Percentiles rank a stretch among this genome's conserved stretches.
These are phyloP conservation scores for Epichloe typhina DNA, from an alignment of 2,329 filamentous ascomycete genomes.

Conservation along the genomic window DNA sequence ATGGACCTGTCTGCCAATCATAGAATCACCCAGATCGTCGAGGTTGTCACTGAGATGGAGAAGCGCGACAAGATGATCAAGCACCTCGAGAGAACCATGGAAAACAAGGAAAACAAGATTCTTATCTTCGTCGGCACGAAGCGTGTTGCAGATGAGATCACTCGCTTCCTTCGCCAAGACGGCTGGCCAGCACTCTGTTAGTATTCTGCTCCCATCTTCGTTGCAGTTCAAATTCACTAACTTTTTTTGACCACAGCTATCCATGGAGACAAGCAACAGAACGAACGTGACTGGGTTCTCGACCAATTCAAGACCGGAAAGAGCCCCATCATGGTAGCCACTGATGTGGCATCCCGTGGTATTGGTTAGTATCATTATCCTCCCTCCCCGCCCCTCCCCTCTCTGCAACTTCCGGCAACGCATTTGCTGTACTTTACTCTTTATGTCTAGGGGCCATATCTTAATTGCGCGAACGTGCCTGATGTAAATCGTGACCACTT, in stretches of 20 bases:
- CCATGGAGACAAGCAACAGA: conserved; percentile 98
- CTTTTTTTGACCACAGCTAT: conserved; percentile 52
- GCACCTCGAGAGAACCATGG: conserved; percentile 96
- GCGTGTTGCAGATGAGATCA: conserved; percentile 95
- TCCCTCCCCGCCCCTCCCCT: conserved; percentile 31
- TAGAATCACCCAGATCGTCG: conserved; percentile 93
- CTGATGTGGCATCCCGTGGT: conserved; percentile 98
- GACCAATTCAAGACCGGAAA: conserved; percentile 99
- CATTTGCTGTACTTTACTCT: conserved; percentile 74
- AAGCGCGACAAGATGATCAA: conserved; percentile 97
- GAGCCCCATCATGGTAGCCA: conserved; percentile 99
- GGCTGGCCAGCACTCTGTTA: conserved; percentile 94
- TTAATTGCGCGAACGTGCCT: conserved; percentile 85
- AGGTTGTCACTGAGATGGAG: conserved; percentile 91
- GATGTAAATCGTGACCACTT: conserved; percentile 69
- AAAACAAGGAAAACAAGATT: conserved; percentile 88
- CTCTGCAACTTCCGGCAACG: conserved; percentile 44
- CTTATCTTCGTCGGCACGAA: conserved; percentile 91
- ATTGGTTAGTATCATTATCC: conserved; percentile 80
- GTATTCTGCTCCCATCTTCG: conserved; percentile 29
- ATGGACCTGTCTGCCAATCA: conserved; percentile 94
- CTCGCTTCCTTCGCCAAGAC: conserved; percentile 90
- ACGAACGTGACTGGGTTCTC: conserved; percentile 98
- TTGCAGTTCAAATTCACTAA: conserved; percentile 18
- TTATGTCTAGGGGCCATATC: conserved; percentile 67